phyloP scores from a whole-genome alignment of 306 rosid genomes.

The Prinsepia uniflora region DNA sequence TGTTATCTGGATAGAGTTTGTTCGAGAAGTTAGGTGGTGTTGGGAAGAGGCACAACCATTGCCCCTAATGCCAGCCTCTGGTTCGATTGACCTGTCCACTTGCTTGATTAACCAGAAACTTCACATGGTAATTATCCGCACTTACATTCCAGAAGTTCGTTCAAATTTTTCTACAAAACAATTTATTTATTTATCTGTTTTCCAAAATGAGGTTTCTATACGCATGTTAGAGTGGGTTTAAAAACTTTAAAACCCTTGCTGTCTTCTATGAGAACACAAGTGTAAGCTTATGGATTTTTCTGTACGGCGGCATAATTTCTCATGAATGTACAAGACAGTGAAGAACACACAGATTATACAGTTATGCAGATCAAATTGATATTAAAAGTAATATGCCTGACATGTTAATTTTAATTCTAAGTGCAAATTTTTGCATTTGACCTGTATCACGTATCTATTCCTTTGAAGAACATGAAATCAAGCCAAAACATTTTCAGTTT shows the following conservation, averaged over 20 bases:
- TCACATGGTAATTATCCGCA: slow-evolving; percentile 62
- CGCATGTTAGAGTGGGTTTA: neutral
- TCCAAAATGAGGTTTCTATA: neutral
- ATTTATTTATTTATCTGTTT: neutral
- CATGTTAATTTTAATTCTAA: neutral
- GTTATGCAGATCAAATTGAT: neutral
- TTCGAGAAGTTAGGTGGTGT: slow-evolving; percentile 93
- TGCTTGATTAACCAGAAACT: slow-evolving; percentile 90
- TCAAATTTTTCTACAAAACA: slow-evolving; percentile 4
- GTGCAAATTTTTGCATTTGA: neutral
- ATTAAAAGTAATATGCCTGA: neutral
- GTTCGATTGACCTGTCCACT: slow-evolving; percentile 76
- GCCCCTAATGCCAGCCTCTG: slow-evolving; percentile 70
- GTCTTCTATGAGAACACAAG: neutral
- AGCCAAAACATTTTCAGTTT: slow-evolving; percentile 19
- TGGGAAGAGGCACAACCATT: slow-evolving; percentile 96
- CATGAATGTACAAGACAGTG: neutral
- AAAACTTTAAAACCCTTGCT: neutral
- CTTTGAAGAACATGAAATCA: slow-evolving; percentile 13
- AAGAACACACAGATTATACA: neutral
- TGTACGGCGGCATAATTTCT: neutral
- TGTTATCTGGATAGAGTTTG: slow-evolving; percentile 88
- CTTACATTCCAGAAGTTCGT: slow-evolving; percentile 26
- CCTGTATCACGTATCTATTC: neutral
- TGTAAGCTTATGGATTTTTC: neutral